Conservation (phyloP, 2,329 filamentous ascomycete species). For the Fusarium anguioides region DNA sequence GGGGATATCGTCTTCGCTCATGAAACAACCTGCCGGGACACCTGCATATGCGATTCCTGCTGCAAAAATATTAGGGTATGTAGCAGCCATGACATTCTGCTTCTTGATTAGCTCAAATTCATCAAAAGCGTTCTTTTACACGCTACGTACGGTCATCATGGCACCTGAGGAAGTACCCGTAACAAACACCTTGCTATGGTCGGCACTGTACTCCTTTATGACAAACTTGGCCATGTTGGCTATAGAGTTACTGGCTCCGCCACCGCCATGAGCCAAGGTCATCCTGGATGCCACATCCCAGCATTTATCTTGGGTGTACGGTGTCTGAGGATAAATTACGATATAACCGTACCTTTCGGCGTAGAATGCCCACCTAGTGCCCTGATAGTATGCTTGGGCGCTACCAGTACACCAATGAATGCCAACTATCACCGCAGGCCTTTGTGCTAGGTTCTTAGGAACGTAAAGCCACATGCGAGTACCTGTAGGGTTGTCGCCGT, state of each 20-base stretch:
- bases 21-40: slow-evolving; percentile 67
- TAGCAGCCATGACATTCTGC: slow-evolving; percentile 60
- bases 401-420: slow-evolving; percentile 68
- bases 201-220: slow-evolving; percentile 59
- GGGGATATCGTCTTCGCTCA: slow-evolving; percentile 52
- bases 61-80: slow-evolving; percentile 66
- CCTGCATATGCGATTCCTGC: slow-evolving; percentile 64
- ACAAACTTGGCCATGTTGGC: slow-evolving; percentile 66
- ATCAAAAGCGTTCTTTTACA: background rate
- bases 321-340: slow-evolving; percentile 58
- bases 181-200: slow-evolving; percentile 60
- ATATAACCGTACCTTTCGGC: slow-evolving; percentile 69
- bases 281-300: slow-evolving; percentile 69
- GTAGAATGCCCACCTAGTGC: slow-evolving; percentile 62
- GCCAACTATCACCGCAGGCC: slow-evolving; percentile 63
- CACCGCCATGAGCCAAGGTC: slow-evolving; percentile 62
- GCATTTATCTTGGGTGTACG: slow-evolving; percentile 55
- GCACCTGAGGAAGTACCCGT: slow-evolving; percentile 50
- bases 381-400: slow-evolving; percentile 62
- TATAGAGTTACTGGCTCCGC: slow-evolving; percentile 62
- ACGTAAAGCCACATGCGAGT: slow-evolving; percentile 48
- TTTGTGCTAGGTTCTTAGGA: slow-evolving; percentile 52
- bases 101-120: slow-evolving; percentile 22
- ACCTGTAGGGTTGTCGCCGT: slow-evolving; percentile 35
- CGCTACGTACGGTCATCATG: slow-evolving; percentile 45